These are phyloP conservation scores for Magnaporthiopsis poae DNA, from an alignment of 2,329 filamentous ascomycete species.

Conservation along the genomic window DNA sequence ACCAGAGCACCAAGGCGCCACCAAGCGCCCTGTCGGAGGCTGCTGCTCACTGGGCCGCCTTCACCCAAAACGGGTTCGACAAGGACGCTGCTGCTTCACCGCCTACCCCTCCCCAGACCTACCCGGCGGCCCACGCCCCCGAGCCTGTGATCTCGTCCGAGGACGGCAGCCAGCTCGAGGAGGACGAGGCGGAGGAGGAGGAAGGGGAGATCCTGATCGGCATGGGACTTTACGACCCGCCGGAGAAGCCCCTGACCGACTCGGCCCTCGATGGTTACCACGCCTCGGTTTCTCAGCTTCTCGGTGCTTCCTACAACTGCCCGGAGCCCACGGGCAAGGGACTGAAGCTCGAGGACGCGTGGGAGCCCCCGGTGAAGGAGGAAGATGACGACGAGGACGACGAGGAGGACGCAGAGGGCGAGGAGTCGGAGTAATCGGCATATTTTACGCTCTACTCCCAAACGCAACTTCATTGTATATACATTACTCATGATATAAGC, in stretches of 20 bases:
- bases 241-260: constrained; percentile 45
- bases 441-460: background rate
- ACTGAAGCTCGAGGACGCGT: constrained; percentile 72
- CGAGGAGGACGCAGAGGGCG: constrained; percentile 29
- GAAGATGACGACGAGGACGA: constrained; percentile 45
- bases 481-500: background rate
- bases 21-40: constrained; percentile 3
- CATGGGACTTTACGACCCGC: constrained; percentile 70
- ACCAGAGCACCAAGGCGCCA: background rate
- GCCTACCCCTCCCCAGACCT: constrained; percentile 48
- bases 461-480: background rate
- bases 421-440: constrained; percentile 20
- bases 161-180: constrained; percentile 41
- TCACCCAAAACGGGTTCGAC: constrained; percentile 19
- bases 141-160: constrained; percentile 19
- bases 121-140: constrained; percentile 33
- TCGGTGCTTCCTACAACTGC: constrained; percentile 38
- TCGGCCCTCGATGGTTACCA: constrained; percentile 44
- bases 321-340: constrained; percentile 55
- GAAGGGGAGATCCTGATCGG: constrained; percentile 67
- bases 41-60: constrained; percentile 10
- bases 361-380: constrained; percentile 55
- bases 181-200: constrained; percentile 35
- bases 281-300: constrained; percentile 43
- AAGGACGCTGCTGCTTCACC: constrained; percentile 30